A percentile compares a stretch with the other conserved stretches of the same genome.
Evolutionary conservation across 768 basidiomycete genomes (phyloP).

Genomic region (Collybia nuda): DNA sequence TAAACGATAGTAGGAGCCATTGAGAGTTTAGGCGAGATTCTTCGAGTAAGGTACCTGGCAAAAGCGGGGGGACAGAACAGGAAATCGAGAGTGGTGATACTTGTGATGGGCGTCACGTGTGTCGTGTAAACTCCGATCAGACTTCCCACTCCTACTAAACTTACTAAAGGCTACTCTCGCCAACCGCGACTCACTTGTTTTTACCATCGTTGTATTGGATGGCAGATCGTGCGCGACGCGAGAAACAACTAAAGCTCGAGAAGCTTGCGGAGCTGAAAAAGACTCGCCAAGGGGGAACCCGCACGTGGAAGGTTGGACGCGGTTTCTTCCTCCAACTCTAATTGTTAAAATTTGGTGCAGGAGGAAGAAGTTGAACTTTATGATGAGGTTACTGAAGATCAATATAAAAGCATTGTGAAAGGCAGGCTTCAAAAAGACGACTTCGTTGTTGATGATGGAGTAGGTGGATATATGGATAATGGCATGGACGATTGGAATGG

Average conservation of each 20-base stretch:
- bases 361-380: constrained; percentile 72
- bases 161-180: neutral
- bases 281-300: constrained; percentile 16
- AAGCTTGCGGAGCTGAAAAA: constrained; percentile 16
- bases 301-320: constrained; percentile 13
- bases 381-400: constrained; percentile 87
- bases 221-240: constrained; percentile 42
- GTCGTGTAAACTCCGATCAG: constrained; percentile 5
- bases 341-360: constrained; percentile 18
- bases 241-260: constrained; percentile 17
- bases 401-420: constrained; percentile 84
- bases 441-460: constrained; percentile 94
- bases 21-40: no score
- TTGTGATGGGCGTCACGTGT: neutral
- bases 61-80: no score
- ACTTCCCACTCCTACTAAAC: neutral
- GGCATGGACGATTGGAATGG: constrained; percentile 94
- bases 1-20: no score
- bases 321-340: neutral
- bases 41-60: no score
- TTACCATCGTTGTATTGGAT: constrained; percentile 16
- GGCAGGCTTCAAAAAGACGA: constrained; percentile 84
- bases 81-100: no score
- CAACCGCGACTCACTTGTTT: constrained; percentile 1
- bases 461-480: constrained; percentile 90